A percentile compares a stretch with the other conserved stretches of the same genome.
phyloP scores from a whole-genome alignment of 176 grass and related monocot genomes.

The Echinochloa phyllopogon region DNA sequence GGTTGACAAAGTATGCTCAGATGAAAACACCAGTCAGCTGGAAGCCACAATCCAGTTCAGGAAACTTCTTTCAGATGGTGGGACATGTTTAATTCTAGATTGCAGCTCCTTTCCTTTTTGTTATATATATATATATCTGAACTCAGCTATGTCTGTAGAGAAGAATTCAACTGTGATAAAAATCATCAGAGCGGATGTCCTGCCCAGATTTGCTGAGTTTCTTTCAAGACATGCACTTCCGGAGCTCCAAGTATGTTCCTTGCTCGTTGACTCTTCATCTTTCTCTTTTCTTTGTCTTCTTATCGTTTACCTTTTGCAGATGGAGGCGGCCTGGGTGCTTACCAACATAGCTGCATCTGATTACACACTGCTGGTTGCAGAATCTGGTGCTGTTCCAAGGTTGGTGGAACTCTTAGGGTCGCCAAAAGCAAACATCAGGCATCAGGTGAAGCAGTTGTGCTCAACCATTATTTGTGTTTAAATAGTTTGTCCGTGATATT shows the following conservation, averaged over 20 bases:
- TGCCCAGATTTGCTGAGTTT: slow-evolving; percentile 75
- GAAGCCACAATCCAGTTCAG: slow-evolving; percentile 77
- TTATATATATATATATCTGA: neutral
- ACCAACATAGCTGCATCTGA: slow-evolving; percentile 90
- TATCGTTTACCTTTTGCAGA: slow-evolving; percentile 40
- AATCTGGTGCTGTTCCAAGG: slow-evolving; percentile 65
- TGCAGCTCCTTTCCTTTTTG: slow-evolving; percentile 17
- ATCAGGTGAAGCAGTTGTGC: slow-evolving; percentile 62
- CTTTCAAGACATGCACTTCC: slow-evolving; percentile 70
- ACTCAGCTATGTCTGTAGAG: slow-evolving; percentile 36
- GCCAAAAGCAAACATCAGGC: slow-evolving; percentile 58
- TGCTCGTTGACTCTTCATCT: neutral
- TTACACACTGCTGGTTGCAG: slow-evolving; percentile 71
- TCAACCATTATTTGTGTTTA: slow-evolving; percentile 5
- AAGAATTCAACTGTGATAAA: slow-evolving; percentile 63
- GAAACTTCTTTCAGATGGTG: slow-evolving; percentile 84
- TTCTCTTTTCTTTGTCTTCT: neutral
- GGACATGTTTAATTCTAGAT: slow-evolving; percentile 18
- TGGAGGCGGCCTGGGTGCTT: slow-evolving; percentile 83
- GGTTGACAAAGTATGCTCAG: slow-evolving; percentile 69
- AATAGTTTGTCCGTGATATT: slow-evolving; percentile 20
- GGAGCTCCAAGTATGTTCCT: slow-evolving; percentile 67
- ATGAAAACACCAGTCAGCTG: slow-evolving; percentile 58
- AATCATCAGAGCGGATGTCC: slow-evolving; percentile 68
- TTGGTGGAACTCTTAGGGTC: slow-evolving; percentile 75